Evolutionary conservation across 768 basidiomycete genomes (phyloP).

Genomic region (Boletellus emodensis): DNA sequence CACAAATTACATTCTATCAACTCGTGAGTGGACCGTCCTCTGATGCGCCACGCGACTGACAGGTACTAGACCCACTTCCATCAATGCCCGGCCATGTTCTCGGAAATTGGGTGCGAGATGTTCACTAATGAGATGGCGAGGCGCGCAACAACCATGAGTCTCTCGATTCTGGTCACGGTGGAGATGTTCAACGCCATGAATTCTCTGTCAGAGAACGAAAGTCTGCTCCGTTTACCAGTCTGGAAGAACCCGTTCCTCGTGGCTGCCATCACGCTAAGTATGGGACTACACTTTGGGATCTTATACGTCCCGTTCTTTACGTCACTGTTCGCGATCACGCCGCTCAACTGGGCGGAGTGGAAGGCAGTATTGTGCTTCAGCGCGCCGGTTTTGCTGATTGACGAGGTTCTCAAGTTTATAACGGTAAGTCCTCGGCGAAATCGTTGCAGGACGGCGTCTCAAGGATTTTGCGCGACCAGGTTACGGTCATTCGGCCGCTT

Average conservation of each 20-base stretch:
- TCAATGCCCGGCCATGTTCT: constrained; percentile 77
- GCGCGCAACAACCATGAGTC: constrained; percentile 90
- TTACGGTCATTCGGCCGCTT: constrained; percentile 55
- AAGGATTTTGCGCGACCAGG: constrained; percentile 29
- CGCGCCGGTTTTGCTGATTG: constrained; percentile 83
- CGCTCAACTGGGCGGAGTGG: constrained; percentile 95
- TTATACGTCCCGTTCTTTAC: constrained; percentile 97
- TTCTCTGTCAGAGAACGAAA: constrained; percentile 96
- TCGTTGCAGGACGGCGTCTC: not conserved
- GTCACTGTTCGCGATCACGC: constrained; percentile 84
- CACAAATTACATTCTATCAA: constrained; percentile 91
- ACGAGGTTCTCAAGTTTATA: constrained; percentile 85
- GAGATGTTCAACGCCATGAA: constrained; percentile 99
- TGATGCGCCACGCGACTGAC: constrained; percentile 1
- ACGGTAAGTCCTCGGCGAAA: constrained; percentile 46
- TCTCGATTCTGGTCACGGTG: constrained; percentile 93
- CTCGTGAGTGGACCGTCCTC: constrained; percentile 55
- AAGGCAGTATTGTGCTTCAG: constrained; percentile 86
- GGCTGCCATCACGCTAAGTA: constrained; percentile 82
- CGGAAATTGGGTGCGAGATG: constrained; percentile 93
- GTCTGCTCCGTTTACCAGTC: constrained; percentile 77
- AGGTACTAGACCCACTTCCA: constrained; percentile 86
- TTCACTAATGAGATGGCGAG: constrained; percentile 85
- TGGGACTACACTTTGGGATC: constrained; percentile 91
- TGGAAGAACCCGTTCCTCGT: constrained; percentile 97